Conservation (phyloP, 208 protist genomes). For the Plasmodiophora brassicae region DNA sequence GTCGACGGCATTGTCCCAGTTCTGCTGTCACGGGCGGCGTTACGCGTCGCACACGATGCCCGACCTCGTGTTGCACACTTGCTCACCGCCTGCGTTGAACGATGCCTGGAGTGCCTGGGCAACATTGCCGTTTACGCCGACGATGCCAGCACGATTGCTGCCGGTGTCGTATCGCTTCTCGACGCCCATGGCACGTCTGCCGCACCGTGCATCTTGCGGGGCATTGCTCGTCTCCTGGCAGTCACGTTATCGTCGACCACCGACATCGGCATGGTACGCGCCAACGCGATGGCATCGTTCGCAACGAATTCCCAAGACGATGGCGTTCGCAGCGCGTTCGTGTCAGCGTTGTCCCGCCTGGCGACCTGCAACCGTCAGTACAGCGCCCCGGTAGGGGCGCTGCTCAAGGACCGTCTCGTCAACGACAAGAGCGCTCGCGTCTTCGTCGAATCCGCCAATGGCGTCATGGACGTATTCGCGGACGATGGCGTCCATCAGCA, state of each 20-base stretch:
- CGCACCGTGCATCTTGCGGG: no score
- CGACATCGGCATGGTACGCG: neutral
- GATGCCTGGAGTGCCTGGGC: no score
- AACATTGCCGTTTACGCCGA: no score
- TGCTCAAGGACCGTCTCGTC: neutral
- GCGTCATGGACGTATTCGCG: neutral
- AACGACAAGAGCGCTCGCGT: neutral
- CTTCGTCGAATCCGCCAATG: neutral
- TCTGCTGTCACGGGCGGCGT: no score
- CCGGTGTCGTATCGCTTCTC: no score
- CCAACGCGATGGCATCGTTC: neutral
- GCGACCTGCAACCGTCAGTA: neutral
- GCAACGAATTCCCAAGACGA: neutral
- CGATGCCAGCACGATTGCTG: no score
- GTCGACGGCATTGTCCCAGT: no score
- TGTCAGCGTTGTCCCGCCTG: neutral
- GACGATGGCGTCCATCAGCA: neutral
- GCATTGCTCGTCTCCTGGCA: neutral
- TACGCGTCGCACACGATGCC: no score
- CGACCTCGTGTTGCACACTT: no score
- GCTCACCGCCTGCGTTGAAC: no score
- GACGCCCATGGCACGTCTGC: no score
- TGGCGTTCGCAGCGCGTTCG: neutral
- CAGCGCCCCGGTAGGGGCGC: neutral
- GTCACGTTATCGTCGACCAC: neutral